Evolutionary conservation across 768 basidiomycete genomes (phyloP).

Genomic region (Suillus spraguei): DNA sequence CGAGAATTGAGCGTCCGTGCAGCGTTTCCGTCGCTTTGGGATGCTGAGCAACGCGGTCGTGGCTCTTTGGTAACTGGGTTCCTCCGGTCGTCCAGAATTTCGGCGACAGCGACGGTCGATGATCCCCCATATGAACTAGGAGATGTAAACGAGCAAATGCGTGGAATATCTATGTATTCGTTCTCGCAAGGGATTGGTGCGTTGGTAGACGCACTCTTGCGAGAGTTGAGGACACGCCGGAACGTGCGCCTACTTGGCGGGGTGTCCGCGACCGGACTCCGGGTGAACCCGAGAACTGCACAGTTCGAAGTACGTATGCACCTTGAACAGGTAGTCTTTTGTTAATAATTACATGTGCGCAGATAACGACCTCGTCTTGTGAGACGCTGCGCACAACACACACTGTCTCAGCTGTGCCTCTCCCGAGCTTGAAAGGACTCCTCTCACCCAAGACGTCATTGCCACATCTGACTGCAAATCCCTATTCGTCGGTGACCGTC

Average conservation of each 20-base stretch:
- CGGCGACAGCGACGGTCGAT: conserved; percentile 17
- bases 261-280: conserved; percentile 41
- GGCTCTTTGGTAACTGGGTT: conserved; percentile 74
- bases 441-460: conserved; percentile 45
- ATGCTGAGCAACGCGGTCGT: conserved; percentile 62
- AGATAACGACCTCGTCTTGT: conserved; percentile 38
- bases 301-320: conserved; percentile 47
- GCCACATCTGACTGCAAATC: conserved; percentile 71
- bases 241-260: conserved; percentile 63
- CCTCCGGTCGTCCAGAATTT: conserved; percentile 30
- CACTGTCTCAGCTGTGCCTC: conserved; percentile 76
- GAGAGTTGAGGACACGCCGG: conserved; percentile 42
- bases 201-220: conserved; percentile 59
- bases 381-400: conserved; percentile 53
- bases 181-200: conserved; percentile 76
- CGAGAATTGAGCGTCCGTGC: conserved; percentile 71
- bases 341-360: conserved; percentile 2
- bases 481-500: conserved; percentile 81
- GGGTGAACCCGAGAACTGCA: conserved; percentile 32
- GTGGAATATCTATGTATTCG: conserved; percentile 75
- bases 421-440: conserved; percentile 50
- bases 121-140: conserved; percentile 50
- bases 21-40: conserved; percentile 75
- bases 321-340: conserved; percentile 9
- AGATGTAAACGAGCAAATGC: conserved; percentile 47